Evolutionary conservation across 1,284 basidiomycete genomes (phyloP).

Genomic region (Polyporus tsugae): DNA sequence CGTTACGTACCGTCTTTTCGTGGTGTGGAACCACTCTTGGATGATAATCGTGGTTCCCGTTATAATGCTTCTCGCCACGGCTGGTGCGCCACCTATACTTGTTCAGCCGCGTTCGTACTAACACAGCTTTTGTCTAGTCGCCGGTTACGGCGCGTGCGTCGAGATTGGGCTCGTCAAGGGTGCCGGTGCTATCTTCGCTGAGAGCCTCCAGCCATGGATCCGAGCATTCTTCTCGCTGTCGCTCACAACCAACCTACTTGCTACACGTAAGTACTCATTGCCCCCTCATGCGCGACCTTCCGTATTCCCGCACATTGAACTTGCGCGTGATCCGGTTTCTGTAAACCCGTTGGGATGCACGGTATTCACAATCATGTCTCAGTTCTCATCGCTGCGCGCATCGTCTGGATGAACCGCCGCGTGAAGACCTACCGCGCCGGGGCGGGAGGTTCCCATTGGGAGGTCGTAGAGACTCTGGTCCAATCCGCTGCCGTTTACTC

Average conservation of each 20-base stretch:
- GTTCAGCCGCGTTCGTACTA: too few species aligned
- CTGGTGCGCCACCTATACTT: slow-evolving; percentile 16
- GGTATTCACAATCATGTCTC: slow-evolving; percentile 4
- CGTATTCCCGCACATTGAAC: neutral
- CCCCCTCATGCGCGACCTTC: neutral
- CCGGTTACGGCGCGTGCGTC: slow-evolving; percentile 31
- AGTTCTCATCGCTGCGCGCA: slow-evolving; percentile 33
- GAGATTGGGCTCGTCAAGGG: slow-evolving; percentile 27
- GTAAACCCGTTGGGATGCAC: neutral
- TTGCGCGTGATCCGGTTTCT: neutral
- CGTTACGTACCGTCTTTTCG: slow-evolving; percentile 29
- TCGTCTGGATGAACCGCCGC: slow-evolving; percentile 28
- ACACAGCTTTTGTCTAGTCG: slow-evolving; percentile 14
- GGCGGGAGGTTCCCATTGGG: slow-evolving; percentile 12
- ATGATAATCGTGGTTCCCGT: slow-evolving; percentile 25
- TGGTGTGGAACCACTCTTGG: slow-evolving; percentile 30
- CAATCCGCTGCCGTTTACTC: slow-evolving; percentile 33
- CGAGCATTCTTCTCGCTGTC: slow-evolving; percentile 33
- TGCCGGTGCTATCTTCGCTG: slow-evolving; percentile 27
- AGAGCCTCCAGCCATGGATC: slow-evolving; percentile 29
- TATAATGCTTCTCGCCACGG: slow-evolving; percentile 25
- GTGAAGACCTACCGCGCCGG: slow-evolving; percentile 21
- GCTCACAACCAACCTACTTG: slow-evolving; percentile 29
- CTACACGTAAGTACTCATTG: slow-evolving; percentile 23
- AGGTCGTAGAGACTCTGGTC: slow-evolving; percentile 26